Base-by-base conservation (phyloP, 352 stramenopile genomes). In the Phytopythium vexans region DNA sequence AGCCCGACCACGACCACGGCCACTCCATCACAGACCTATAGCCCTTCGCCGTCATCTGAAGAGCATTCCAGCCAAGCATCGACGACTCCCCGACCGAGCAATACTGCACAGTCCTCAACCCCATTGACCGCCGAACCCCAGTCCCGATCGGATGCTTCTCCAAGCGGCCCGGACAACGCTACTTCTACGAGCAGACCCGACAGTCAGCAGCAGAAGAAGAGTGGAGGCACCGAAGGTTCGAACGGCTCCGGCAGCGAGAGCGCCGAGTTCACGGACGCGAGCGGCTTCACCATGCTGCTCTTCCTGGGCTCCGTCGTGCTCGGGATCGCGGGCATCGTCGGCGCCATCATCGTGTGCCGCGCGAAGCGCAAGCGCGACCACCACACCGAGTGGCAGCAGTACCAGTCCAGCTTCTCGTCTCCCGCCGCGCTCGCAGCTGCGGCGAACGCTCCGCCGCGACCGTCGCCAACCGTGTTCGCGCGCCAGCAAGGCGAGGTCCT, bases 221-320 rank as follows among this genome's bases (percentile, higher is more conserved):
- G 31, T 39, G 21, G 40, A 45, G 9, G 7, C 21, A 39, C 39
- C 34, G 35, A 42, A 36, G 6, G 6, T 16, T 11, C 16, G 2
- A 31, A 55, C 15, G 10, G 36, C 34, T 15, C 45, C 8, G 42
- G 16, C 16, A 58, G 32, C 16, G 34, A 34, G 14, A 45, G 37
- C 0, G 34, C 27, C 8, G 46, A n/a, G 21, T 37, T 35, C 35
- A 8, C 3, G 4, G 3, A 6, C 9, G 37, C 37, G 48, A 12
- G 37, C 27, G 42, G n/a, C 15, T 38, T 38, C 55, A 41, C 12
- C 54, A 56, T 4, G 31, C 47, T 52, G 35, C 47, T 86, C 12
- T 74, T 81, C 39, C 66, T 75, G 27, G 67, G 56, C 8, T 55
- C 58, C 3, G 41, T 77, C 4, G 45, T 77, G n/a, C 52, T 89